Evolutionary conservation across 2,329 filamentous ascomycete species (phyloP), one percentile per base, ranked within the genome.

Genomic region (Arthrobotrys entomopaga): DNA sequence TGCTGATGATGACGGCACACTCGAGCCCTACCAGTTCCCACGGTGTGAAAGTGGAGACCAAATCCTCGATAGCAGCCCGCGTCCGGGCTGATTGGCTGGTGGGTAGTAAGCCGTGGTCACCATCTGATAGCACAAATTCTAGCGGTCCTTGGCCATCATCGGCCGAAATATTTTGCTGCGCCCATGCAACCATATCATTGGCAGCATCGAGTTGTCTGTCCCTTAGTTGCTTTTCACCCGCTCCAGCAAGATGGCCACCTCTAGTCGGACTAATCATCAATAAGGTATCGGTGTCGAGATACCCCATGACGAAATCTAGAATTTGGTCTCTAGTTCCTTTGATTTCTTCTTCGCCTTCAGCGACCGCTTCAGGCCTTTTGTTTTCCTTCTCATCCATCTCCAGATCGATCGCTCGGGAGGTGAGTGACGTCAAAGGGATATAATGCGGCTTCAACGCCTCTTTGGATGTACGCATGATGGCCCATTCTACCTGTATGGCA

Each of bases 401-500:
- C 65, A 98, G 91, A 80, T 98, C 94, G 29, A 94, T 82, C 0
- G 93, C 94, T 52, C 95, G 90, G 76, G 92, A 92, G 20, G 89
- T 85, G 15, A 97, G 87, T 54, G 92, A 93, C 1, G 93, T 98
- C 76, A 99, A 84, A 13, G 95, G 95, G 77, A 97, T 94, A 54
- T 96, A 87, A 82, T 98, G 92, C 71, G 91, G 88, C 81, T 90
- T 91, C 0, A 93, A 92, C 82, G 98, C 92, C 80, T 93, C 90
- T 1, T 91, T 88, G 13, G 91, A 91, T 22, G 89, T 86, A 13
- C 76, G 71, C 74, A 99, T 86, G 56, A 90, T 85, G 81, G 97
- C 93, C 95, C 95, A 99, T 84, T 99, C 95, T 50, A 96, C 83
- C 2, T 94, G 95, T 76, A 99, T 89, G 66, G 92, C 91, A 50